Percentiles rank a stretch among this genome's conserved stretches.
Conservation (phyloP, 768 basidiomycete species). For the Harrya chromipes region DNA sequence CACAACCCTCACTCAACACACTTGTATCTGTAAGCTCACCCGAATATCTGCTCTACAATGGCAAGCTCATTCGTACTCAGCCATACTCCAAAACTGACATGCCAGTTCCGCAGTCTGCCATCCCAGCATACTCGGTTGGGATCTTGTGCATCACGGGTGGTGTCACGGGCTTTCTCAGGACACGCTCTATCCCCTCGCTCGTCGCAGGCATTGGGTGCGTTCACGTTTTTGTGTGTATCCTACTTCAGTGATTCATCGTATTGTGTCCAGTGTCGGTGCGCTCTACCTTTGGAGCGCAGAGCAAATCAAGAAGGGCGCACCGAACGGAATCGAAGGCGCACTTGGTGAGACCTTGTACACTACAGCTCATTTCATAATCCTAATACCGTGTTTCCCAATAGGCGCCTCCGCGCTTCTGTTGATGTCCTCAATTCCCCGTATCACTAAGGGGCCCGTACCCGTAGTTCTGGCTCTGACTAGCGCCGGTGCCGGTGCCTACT, state of each 20-base stretch:
- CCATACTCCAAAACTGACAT: slow-evolving; percentile 19
- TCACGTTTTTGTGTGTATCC: not conserved
- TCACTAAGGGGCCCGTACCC: slow-evolving; percentile 73
- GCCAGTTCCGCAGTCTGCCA: slow-evolving; percentile 57
- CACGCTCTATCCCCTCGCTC: slow-evolving; percentile 76
- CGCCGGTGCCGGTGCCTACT: slow-evolving; percentile 60
- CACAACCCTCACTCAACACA: not conserved
- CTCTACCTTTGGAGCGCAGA: slow-evolving; percentile 80
- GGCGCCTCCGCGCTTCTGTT: slow-evolving; percentile 76
- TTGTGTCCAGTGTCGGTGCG: slow-evolving; percentile 58
- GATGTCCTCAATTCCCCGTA: slow-evolving; percentile 70
- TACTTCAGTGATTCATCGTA: not conserved
- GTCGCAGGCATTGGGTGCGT: slow-evolving; percentile 78
- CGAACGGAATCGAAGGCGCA: slow-evolving; percentile 76
- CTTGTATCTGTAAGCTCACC: slow-evolving; percentile 21
- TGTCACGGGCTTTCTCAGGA: slow-evolving; percentile 64
- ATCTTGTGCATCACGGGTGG: slow-evolving; percentile 76
- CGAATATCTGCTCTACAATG: slow-evolving; percentile 20
- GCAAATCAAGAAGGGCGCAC: slow-evolving; percentile 65
- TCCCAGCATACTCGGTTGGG: slow-evolving; percentile 78
- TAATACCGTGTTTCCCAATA: slow-evolving; percentile 22
- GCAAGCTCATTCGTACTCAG: slow-evolving; percentile 22
- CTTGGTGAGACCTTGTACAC: slow-evolving; percentile 49
- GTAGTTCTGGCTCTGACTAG: slow-evolving; percentile 59
- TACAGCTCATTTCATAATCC: not conserved